Evolutionary conservation across 1,284 basidiomycete species (phyloP), one percentile per base, ranked within the genome.

Genomic region (Cryptococcus wingfieldii): DNA sequence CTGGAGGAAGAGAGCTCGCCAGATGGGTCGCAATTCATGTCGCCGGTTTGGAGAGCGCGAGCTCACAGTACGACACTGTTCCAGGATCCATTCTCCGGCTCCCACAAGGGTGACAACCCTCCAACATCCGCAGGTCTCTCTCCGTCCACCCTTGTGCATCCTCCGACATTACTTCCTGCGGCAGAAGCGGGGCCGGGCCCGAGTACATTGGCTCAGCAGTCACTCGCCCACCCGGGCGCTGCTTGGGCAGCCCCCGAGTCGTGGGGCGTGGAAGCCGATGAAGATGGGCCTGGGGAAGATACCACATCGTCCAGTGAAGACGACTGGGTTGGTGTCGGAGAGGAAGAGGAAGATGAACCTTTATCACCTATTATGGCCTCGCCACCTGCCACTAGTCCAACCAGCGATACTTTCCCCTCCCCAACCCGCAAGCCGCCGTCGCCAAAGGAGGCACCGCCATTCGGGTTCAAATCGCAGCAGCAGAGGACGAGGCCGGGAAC

Each of bases 201-300:
- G 8, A 25, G 42, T 18, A 25, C 18, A 8, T n/a, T 44, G 10
- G 42, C 42, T 12, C 18, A 25, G 18, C 42, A 18, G 42, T 12
- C 18, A 19, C 42, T 44, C 5, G 42, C 14, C 4, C 18, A 4
- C 5, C 18, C 25, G 42, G 42, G 42, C 0, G 74, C 75, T 2
- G 77, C 78, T 4, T 82, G 80, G 80, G 77, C 77, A 1, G 79
- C 80, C 0, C 80, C 80, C 2, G 80, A 82, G 56, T 79, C 77
- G 13, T 82, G 80, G 80, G 80, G 79, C 14, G 80, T 82, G 14
- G 79, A 81, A 60, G 77, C 69, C 0, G 79, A 79, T 43, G 77
- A 74, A 25, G 73, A 70, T 23, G 31, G 31, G 10, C 58, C 49
- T 13, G 59, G 59, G 8, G 70, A 70, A 31, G 61, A 61, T 18